phyloP scores from a whole-genome alignment of 1,284 basidiomycete genomes.

The Ustilago esculenta region DNA sequence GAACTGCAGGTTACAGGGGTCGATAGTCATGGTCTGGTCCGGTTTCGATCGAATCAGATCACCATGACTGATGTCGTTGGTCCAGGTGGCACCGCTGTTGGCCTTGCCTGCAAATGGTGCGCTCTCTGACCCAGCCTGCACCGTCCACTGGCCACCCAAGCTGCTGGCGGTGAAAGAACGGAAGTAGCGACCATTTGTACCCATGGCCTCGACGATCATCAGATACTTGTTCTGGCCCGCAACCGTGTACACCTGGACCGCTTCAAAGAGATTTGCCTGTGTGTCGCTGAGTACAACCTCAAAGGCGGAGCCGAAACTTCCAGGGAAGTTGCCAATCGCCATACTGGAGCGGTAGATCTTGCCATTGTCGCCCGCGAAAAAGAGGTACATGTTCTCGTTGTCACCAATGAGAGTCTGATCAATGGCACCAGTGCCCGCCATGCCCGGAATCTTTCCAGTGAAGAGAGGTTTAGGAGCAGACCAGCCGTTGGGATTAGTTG shows the following conservation, averaged over 20 bases:
- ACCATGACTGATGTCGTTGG: conserved; percentile 37
- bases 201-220: conserved; percentile 35
- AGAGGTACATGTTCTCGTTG: conserved; percentile 22
- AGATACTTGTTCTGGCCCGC: conserved; percentile 31
- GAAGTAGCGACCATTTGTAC: conserved; percentile 27
- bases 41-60: conserved; percentile 32
- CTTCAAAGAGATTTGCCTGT: conserved; percentile 17
- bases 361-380: conserved; percentile 31
- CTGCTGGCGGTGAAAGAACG: conserved; percentile 25
- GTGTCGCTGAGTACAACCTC: conserved; percentile 32
- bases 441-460: conserved; percentile 4
- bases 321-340: conserved; percentile 23
- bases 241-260: conserved; percentile 34
- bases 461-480: conserved; percentile 17
- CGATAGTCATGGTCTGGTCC: conserved; percentile 35
- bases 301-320: conserved; percentile 10
- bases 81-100: conserved; percentile 27
- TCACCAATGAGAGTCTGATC: conserved; percentile 38
- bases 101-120: conserved; percentile 41
- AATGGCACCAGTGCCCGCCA: conserved; percentile 19
- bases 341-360: conserved; percentile 36
- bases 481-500: conserved; percentile 28
- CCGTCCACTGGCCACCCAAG: conserved; percentile 23
- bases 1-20: conserved; percentile 24
- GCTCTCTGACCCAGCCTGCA: conserved; percentile 24